Base-by-base conservation (phyloP, 2,329 filamentous ascomycete genomes). In the Aureobasidium mangrovei region DNA sequence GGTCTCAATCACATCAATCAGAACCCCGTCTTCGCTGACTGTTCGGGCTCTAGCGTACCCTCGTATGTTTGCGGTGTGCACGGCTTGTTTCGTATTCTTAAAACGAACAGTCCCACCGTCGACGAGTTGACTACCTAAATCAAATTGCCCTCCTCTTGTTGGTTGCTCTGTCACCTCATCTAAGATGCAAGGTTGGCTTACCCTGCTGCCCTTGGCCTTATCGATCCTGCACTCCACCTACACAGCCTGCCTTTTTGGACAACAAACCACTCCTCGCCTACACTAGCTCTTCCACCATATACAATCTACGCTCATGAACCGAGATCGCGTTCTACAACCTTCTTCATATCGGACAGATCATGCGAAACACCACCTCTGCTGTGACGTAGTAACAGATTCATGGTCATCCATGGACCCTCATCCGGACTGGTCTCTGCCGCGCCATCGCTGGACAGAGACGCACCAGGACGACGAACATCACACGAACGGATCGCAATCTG, bases 31-130 rank as follows among this genome's bases (percentile, higher is more conserved):
- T 38, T 1, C 40, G 29, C n/a, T 26, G 29, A 52, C 47, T 42
- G 24, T 52, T 52, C 27, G 47, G 32, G 31, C 39, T 52, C 47
- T 52, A 52, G 47, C 47, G 47, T 48, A 39, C 24, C 36, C 36
- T 49, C 28, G 36, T 48, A 48, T 36, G 36, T 27, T 47, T 29
- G 33, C 46, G 46, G 47, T 51, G 49, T 38, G 32, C 40, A 44
- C 39, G 49, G 49, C 32, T 41, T 53, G 39, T 44, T 53, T 53
- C 49, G 49, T 44, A 53, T 53, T 53, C 49, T 38, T 43, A 36
- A 43, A 51, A 44, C 43, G 38, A 35, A 43, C 49, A 53, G 40
- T 10, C 47, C 47, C 47, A 42, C 31, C 38, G 47, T 41, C 39
- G 18, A 53, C 12, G 49, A 53, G 40, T 40, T 53, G 36, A 33